Base-by-base conservation (phyloP, 106 monocot genomes). In the Platanthera zijinensis region DNA sequence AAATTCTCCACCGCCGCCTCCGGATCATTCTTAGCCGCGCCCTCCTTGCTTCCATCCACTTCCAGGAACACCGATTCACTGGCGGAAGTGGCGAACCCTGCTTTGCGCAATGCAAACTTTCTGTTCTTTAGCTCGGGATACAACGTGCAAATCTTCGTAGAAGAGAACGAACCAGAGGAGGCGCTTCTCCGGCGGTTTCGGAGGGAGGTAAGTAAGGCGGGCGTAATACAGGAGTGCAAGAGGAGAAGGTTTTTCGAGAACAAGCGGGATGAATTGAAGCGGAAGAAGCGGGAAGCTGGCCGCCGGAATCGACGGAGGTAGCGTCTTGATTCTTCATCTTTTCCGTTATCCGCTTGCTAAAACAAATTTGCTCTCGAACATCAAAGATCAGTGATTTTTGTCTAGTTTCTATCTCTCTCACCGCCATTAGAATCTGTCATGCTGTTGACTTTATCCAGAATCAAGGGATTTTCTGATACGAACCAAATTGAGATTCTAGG, bases 201-300 rank as follows among this genome's bases (percentile, higher is more conserved):
- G 73, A 53, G 87, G 74, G 90, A 91, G 83, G 87, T 91, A 1
- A 81, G 85, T 19, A 91, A 80, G 77, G 87, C 90, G 10, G 90
- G 90, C 32, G 83, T 91, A 30, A 88, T 91, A 13, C 87, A 84
- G 73, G 90, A 91, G 81, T 88, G 90, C 82, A 85, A 84, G 78
- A 72, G 90, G 70, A 79, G 90, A 66, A 73, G 77, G 57, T 87
- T 82, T 78, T 91, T 87, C 22, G 90, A 91, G 84, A 91, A 91
- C 84, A 82, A 81, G 80, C 90, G 88, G 59, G 90, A 91, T 59
- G 85, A 87, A 82, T 78, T 61, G 82, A 91, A 91, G 85, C 72
- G 87, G 39, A 91, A 91, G 85, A 75, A 79, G 48, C 73, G 82
- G 7, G 90, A 91, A 64, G 87, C 87, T 30, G 77, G 85, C 8